phyloP scores from a whole-genome alignment of 495 filamentous ascomycete genomes.

The Daldinia loculata region DNA sequence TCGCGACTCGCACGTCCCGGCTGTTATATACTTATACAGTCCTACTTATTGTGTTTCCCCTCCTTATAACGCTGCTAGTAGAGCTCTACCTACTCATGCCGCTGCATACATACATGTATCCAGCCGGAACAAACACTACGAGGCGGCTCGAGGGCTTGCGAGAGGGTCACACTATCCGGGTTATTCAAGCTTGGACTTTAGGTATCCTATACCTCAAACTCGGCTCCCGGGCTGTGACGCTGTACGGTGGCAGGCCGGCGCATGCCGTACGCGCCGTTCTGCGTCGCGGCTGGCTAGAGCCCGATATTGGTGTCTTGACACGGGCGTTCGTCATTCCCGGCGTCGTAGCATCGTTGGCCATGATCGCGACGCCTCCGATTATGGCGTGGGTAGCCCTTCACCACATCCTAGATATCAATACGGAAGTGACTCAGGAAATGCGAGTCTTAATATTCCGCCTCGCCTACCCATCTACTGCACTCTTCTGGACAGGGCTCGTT shows the following conservation, averaged over 20 bases:
- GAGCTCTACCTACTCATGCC: constrained; percentile 92
- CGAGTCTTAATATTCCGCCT: constrained; percentile 72
- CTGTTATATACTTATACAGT: constrained; percentile 77
- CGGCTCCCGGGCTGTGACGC: constrained; percentile 72
- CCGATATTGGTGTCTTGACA: constrained; percentile 79
- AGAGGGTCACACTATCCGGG: constrained; percentile 74
- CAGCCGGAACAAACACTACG: constrained; percentile 41
- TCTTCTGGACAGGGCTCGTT: constrained; percentile 53
- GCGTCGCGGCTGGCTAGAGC: constrained; percentile 80
- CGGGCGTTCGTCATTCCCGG: constrained; percentile 82
- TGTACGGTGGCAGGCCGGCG: constrained; percentile 72
- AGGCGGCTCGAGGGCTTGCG: constrained; percentile 46
- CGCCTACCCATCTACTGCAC: constrained; percentile 69
- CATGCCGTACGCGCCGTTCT: constrained; percentile 78
- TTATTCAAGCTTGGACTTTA: constrained; percentile 93
- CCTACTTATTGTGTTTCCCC: constrained; percentile 79
- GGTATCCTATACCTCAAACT: constrained; percentile 93
- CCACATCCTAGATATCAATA: constrained; percentile 40
- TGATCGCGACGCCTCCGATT: constrained; percentile 65
- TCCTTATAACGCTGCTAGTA: constrained; percentile 80
- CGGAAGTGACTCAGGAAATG: constrained; percentile 51
- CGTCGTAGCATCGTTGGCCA: constrained; percentile 62
- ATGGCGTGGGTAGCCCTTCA: constrained; percentile 47
- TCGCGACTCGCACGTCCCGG: constrained; percentile 47
- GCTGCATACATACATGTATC: constrained; percentile 80